Percentiles rank a stretch among this genome's conserved stretches.
Evolutionary conservation across 2,329 filamentous ascomycete species (phyloP).

Genomic region (Berkeleyomyces rouxiae): DNA sequence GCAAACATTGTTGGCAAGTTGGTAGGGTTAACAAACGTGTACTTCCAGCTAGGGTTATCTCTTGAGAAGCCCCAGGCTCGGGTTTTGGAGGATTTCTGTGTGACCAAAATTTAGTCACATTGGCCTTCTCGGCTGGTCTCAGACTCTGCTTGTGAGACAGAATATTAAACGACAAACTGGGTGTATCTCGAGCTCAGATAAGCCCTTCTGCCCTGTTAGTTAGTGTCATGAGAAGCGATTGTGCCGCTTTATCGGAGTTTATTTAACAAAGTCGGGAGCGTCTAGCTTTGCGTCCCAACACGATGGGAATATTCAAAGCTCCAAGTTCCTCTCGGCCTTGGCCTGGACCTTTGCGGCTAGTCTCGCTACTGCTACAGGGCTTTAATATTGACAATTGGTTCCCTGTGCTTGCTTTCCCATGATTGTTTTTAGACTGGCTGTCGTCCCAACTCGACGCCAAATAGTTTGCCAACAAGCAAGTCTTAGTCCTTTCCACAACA

Average conservation of each 20-base stretch:
- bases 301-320: too few relatives aligned
- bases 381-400: not conserved
- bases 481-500: not conserved
- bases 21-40: not conserved
- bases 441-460: too few relatives aligned
- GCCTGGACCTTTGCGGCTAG: too few relatives aligned
- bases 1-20: too few relatives aligned
- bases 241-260: not conserved
- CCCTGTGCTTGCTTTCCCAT: not conserved
- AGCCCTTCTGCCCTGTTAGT: not conserved
- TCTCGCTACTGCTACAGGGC: too few relatives aligned
- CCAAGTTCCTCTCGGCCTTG: too few relatives aligned
- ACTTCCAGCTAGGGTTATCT: too few relatives aligned
- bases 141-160: not conserved
- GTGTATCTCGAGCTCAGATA: not conserved
- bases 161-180: not conserved
- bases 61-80: not conserved
- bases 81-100: not conserved
- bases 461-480: not conserved
- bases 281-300: too few relatives aligned
- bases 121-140: not conserved
- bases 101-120: not conserved
- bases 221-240: not conserved
- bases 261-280: not conserved
- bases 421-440: too few relatives aligned